These are phyloP conservation scores for Colletotrichum coccodes DNA, from an alignment of 2,329 filamentous ascomycete genomes.

Conservation along the genomic window DNA sequence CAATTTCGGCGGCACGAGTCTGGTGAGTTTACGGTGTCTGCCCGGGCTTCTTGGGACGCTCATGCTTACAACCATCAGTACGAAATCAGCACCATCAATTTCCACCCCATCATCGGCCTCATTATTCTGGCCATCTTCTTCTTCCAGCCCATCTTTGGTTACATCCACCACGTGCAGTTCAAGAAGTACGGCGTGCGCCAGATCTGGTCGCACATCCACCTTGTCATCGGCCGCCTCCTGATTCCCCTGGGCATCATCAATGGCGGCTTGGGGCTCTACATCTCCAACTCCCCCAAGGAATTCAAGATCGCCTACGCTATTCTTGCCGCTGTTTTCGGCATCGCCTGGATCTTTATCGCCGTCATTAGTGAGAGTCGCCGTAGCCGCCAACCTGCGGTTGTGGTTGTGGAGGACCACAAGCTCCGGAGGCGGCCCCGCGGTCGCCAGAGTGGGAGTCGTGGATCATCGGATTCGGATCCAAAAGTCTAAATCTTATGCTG, in stretches of 20 bases:
- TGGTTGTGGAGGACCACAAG: constrained; percentile 27
- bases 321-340: constrained; percentile 49
- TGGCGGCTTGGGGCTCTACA: constrained; percentile 53
- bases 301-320: constrained; percentile 49
- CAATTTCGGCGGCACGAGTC: constrained; percentile 38
- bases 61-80: constrained; percentile 37
- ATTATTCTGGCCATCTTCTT: constrained; percentile 50
- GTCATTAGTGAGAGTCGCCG: constrained; percentile 43
- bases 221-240: constrained; percentile 52
- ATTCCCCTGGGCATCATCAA: constrained; percentile 56
- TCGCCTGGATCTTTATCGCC: constrained; percentile 48
- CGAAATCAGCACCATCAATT: constrained; percentile 43
- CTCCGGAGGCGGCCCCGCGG: constrained; percentile 10
- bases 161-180: constrained; percentile 53
- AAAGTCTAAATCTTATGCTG: constrained; percentile 10
- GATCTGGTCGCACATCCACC: constrained; percentile 53
- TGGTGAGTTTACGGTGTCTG: constrained; percentile 40
- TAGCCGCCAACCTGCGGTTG: constrained; percentile 22
- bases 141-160: constrained; percentile 54
- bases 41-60: not conserved
- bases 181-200: constrained; percentile 48
- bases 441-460: not conserved
- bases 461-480: constrained; percentile 11
- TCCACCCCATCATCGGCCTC: constrained; percentile 59
- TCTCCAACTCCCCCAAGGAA: constrained; percentile 42